Evolutionary conservation across 176 grass and related monocot genomes (phyloP).

Genomic region (Oryza officinalis): DNA sequence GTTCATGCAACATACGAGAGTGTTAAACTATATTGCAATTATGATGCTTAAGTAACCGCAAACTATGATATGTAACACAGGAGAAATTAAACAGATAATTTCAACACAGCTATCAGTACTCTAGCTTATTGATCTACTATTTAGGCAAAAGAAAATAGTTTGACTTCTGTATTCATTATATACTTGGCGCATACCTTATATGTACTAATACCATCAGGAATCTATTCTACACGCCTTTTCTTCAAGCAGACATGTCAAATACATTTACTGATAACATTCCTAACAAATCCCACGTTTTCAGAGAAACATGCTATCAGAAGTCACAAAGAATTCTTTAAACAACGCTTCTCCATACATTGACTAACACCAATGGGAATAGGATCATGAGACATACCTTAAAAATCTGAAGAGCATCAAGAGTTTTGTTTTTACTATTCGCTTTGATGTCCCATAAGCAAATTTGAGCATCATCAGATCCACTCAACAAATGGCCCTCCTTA

Average conservation of each 20-base stretch:
- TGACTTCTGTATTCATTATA: background rate
- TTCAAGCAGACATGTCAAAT: background rate
- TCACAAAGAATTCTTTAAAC: slow-evolving; percentile 9
- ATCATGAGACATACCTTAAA: slow-evolving; percentile 64
- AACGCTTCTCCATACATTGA: slow-evolving; percentile 21
- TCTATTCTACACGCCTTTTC: slow-evolving; percentile 1
- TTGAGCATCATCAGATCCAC: slow-evolving; percentile 96
- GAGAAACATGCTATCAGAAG: slow-evolving; percentile 20
- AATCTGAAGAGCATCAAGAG: slow-evolving; percentile 86
- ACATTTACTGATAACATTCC: background rate
- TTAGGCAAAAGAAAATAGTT: background rate
- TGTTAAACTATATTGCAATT: background rate
- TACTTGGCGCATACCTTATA: background rate
- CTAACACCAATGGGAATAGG: slow-evolving; percentile 1
- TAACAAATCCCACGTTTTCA: background rate
- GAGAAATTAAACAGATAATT: slow-evolving; percentile 26
- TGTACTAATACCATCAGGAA: background rate
- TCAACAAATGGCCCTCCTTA: slow-evolving; percentile 94
- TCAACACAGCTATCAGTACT: background rate
- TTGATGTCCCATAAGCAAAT: slow-evolving; percentile 95
- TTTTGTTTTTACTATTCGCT: slow-evolving; percentile 75
- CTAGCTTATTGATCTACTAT: slow-evolving; percentile 19
- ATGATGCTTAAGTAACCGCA: background rate
- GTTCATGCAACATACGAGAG: background rate
- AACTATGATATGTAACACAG: slow-evolving; percentile 3